Evolutionary conservation across 2,329 filamentous ascomycete genomes (phyloP).

Genomic region (Triangularia setosa): DNA sequence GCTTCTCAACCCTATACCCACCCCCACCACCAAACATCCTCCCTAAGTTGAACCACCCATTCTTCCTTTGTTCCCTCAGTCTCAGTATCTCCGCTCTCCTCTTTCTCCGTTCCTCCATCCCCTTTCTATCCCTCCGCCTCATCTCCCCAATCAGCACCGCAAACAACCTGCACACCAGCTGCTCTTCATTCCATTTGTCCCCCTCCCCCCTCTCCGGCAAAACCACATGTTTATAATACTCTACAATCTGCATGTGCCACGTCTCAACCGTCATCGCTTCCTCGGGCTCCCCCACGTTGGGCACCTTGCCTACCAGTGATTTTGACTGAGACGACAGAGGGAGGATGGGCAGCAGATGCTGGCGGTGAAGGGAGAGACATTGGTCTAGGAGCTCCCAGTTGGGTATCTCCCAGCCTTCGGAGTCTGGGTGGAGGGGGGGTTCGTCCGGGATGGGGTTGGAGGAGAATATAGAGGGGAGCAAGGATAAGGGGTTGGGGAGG

Average conservation of each 20-base stretch:
- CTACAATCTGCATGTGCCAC: constrained; percentile 57
- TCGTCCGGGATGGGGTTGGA: background rate
- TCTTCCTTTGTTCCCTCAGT: constrained; percentile 28
- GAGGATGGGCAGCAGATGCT: background rate
- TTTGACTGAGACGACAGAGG: background rate
- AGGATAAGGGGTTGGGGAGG: background rate
- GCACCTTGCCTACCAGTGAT: constrained; percentile 41
- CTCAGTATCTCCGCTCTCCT: background rate
- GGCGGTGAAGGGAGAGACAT: constrained; percentile 35
- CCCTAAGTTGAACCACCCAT: background rate
- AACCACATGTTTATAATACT: constrained; percentile 45
- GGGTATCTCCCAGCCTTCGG: constrained; percentile 23
- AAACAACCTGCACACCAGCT: constrained; percentile 51
- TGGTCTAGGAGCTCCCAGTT: constrained; percentile 52
- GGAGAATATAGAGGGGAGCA: background rate
- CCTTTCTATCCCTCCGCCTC: constrained; percentile 31
- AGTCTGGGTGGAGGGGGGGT: background rate
- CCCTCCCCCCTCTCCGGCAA: constrained; percentile 35
- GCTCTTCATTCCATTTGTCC: constrained; percentile 49
- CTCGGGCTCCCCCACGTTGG: constrained; percentile 32
- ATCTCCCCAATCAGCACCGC: constrained; percentile 50
- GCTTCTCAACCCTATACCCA: background rate
- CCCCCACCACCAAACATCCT: background rate
- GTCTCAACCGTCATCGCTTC: constrained; percentile 46
- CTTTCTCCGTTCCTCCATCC: background rate